A percentile compares a stretch with the other conserved stretches of the same genome.
phyloP scores from a whole-genome alignment of 306 rosid genomes.

The Lupinus albus region DNA sequence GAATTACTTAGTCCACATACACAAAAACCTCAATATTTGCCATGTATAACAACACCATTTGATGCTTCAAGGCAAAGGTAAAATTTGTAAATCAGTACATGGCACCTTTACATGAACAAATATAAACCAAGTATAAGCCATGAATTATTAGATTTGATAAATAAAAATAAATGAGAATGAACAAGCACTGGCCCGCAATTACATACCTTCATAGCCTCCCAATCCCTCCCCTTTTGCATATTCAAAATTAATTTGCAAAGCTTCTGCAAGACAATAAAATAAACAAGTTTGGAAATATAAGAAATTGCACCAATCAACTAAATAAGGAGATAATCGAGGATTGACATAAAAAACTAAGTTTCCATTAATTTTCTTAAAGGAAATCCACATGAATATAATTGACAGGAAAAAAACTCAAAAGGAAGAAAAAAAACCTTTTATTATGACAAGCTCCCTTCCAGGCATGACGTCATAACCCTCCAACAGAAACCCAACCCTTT shows the following conservation, averaged over 20 bases:
- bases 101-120: slow-evolving; percentile 2
- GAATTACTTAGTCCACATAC: background rate
- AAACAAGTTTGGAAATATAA: slow-evolving; percentile 34
- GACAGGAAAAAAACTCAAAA: background rate
- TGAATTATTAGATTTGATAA: background rate
- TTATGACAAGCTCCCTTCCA: slow-evolving; percentile 79
- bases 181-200: slow-evolving; percentile 22
- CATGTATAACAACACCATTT: background rate
- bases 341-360: slow-evolving; percentile 13
- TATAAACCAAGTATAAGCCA: background rate
- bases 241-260: slow-evolving; percentile 75
- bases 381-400: slow-evolving; percentile 26
- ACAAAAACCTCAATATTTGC: too few relatives aligned
- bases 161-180: background rate
- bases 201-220: slow-evolving; percentile 66
- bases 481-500: slow-evolving; percentile 72
- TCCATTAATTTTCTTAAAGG: slow-evolving; percentile 8
- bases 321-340: background rate
- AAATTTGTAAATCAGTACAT: background rate
- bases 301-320: slow-evolving; percentile 29
- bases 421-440: slow-evolving; percentile 58
- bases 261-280: slow-evolving; percentile 63
- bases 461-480: slow-evolving; percentile 78
- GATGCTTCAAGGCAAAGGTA: background rate
- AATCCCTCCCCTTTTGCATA: slow-evolving; percentile 52